phyloP scores from a whole-genome alignment of 2,329 filamentous ascomycete species.

The Clarireedia paspali region DNA sequence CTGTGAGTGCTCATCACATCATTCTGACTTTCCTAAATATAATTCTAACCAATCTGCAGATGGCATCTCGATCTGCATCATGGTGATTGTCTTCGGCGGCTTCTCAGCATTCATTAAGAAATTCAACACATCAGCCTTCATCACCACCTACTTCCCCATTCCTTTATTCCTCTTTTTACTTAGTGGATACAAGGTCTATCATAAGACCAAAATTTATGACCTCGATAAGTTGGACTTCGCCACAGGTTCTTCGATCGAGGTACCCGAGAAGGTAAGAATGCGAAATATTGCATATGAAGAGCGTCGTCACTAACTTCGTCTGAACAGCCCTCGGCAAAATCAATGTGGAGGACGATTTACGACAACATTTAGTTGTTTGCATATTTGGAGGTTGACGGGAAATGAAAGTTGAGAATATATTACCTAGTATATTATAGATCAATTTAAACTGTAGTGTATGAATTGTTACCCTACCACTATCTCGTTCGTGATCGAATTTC shows the following conservation, averaged over 20 bases:
- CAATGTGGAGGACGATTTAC: neutral
- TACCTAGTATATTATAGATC: no score
- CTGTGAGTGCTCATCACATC: neutral
- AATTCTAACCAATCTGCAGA: neutral
- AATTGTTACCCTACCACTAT: no score
- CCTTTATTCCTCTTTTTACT: neutral
- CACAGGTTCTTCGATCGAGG: neutral
- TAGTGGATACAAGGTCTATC: neutral
- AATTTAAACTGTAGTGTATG: no score
- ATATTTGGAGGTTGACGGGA: neutral
- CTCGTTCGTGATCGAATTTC: no score
- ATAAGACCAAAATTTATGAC: neutral
- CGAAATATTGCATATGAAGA: no score
- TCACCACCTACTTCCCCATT: neutral
- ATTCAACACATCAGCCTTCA: neutral
- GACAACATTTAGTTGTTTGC: neutral
- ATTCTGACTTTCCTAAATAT: neutral
- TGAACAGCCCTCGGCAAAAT: neutral
- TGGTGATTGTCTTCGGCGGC: neutral
- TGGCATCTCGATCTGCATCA: neutral
- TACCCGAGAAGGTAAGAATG: neutral
- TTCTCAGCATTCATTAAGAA: neutral
- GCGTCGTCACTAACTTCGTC: no score
- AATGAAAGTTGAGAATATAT: no score
- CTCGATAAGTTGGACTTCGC: neutral